Evolutionary conservation across 2,329 filamentous ascomycete genomes (phyloP), one percentile per base, ranked within the genome.

Genomic region (Beauveria varroae): DNA sequence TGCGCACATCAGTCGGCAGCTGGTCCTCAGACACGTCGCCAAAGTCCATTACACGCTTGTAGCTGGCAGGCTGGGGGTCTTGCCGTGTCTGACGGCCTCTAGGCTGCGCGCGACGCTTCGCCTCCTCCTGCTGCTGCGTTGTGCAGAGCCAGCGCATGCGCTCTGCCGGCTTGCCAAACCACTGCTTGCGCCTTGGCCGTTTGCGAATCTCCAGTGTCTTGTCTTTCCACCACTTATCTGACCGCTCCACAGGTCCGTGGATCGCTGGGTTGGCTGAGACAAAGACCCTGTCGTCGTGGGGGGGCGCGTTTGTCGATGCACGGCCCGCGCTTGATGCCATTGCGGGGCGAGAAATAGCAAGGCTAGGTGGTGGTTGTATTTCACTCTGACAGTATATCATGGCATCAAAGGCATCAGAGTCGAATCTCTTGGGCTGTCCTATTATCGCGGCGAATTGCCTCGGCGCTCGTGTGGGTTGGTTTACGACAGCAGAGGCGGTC

Each of bases 201-300:
- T 68, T 69, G 44, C 71, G 66, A 34, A 86, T 84, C 62, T 86
- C 82, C 1, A 68, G 66, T 40, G 76, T 72, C 63, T 85, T 86
- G 18, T 70, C 68, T 16, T 66, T 68, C 55, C 77, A 71, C 81
- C 82, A 85, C 20, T 72, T 70, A 4, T 75, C 66, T 0, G 79
- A 75, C 50, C 75, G 74, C 2, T 71, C 71, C 50, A 78, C 74
- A 1, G 74, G 74, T 70, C 76, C 79, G 57, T 82, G 79, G 1
- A 79, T 74, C 1, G 77, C 76, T 0, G 82, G 83, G 67, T 86
- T 79, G 3, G 83, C 73, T 53, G 76, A 71, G 1, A 75, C 70
- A 64, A 76, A 85, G 6, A 75, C 64, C 26, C 73, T 73, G 30
- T 72, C 68, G 30, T 72, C 66, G 56, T 68, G 61, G 24, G 49